phyloP scores from a whole-genome alignment of 345 rosid species.

The Eucalyptus leucophloia region DNA sequence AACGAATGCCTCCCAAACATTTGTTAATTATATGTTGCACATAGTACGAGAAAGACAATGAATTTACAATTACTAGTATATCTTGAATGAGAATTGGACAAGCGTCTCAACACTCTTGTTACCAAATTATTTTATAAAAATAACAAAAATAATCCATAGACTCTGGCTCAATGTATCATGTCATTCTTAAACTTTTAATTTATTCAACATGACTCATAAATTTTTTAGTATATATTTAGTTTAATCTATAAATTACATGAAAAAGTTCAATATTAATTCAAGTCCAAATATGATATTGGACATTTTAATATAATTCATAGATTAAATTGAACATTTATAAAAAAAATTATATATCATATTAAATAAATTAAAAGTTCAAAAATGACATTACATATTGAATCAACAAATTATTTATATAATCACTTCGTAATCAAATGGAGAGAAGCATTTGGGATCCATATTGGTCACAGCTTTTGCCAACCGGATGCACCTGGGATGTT shows the following conservation, averaged over 20 bases:
- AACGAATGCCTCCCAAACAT: fast-evolving
- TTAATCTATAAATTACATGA: fast-evolving
- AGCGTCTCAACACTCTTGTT: fast-evolving
- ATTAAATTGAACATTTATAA: fast-evolving
- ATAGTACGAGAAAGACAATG: neutral
- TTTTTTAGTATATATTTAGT: no score
- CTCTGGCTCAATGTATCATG: fast-evolving
- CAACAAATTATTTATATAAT: no score
- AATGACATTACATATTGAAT: fast-evolving
- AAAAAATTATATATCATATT: fast-evolving
- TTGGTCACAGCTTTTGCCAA: neutral
- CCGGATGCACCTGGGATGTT: neutral
- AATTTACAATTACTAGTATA: no score
- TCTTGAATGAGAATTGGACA: neutral
- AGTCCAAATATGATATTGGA: fast-evolving
- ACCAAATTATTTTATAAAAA: no score
- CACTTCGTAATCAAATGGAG: neutral
- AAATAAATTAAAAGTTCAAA: fast-evolving
- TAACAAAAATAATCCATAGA: fast-evolving
- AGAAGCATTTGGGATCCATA: neutral
- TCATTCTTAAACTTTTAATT: fast-evolving
- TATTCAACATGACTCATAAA: fast-evolving
- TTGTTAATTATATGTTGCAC: neutral
- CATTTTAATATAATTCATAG: fast-evolving
- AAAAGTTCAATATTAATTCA: no score